Conservation (phyloP, 2,329 filamentous ascomycete genomes). For the Aspergillus ochraceoroseus region DNA sequence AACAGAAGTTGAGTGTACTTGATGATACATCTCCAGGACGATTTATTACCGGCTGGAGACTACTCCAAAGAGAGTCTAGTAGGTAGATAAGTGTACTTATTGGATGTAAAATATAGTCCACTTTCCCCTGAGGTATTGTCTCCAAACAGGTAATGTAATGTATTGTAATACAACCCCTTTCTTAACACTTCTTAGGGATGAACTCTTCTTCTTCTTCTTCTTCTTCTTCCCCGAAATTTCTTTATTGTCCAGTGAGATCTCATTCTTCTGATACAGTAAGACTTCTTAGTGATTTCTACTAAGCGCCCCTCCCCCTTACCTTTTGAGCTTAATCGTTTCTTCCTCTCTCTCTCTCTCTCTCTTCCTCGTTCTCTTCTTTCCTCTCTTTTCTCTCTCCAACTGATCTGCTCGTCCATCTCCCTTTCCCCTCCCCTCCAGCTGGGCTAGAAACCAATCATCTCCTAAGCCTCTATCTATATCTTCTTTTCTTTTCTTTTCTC, state of each 20-base stretch:
- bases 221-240: conserved; percentile 5
- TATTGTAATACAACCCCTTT: no score
- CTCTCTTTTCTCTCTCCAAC: conserved; percentile 1
- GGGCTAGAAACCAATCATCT: conserved; percentile 5
- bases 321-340: conserved; percentile 12
- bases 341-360: conserved; percentile 10
- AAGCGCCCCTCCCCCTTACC: conserved; percentile 10
- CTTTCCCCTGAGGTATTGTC: no score
- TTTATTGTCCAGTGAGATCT: no score
- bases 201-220: conserved; percentile 4
- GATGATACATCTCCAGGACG: no score
- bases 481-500: conserved; percentile 3
- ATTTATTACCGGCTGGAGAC: no score
- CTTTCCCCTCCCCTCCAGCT: conserved; percentile 3
- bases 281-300: neutral
- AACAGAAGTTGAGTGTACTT: no score
- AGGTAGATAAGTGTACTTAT: no score
- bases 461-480: no score
- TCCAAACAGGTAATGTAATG: no score
- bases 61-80: no score
- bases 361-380: conserved; percentile 8
- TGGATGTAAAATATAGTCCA: no score
- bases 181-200: no score
- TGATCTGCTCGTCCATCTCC: conserved; percentile 3
- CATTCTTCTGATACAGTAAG: neutral